Conservation (phyloP, 1,284 basidiomycete genomes). For the Cutaneotrichosporon cavernicola region DNA sequence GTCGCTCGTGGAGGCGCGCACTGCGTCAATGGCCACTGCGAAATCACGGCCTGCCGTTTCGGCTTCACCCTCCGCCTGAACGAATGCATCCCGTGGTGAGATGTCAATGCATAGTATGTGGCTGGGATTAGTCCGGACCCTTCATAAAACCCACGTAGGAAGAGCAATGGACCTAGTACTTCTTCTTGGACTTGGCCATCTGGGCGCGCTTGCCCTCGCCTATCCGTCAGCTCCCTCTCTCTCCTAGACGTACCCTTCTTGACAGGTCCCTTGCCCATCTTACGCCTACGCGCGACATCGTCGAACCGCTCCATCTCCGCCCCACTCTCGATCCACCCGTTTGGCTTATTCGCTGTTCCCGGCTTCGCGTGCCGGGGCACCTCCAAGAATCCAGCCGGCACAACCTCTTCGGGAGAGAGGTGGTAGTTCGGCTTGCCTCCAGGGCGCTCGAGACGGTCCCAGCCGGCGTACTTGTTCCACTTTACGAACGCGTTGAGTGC, state of each 20-base stretch:
- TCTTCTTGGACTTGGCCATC: constrained; percentile 23
- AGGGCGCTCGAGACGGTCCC: constrained; percentile 29
- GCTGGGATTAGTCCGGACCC: neutral
- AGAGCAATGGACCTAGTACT: constrained; percentile 8
- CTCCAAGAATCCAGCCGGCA: constrained; percentile 33
- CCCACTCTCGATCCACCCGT: constrained; percentile 42
- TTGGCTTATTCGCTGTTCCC: constrained; percentile 24
- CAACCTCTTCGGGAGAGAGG: constrained; percentile 23
- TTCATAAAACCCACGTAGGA: neutral
- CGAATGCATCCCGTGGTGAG: neutral
- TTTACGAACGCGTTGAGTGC: constrained; percentile 25
- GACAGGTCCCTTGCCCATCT: constrained; percentile 43
- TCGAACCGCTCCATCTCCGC: constrained; percentile 35
- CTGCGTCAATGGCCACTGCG: neutral
- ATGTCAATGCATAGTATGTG: constrained; percentile 20
- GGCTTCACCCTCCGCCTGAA: neutral
- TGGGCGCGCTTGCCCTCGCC: constrained; percentile 22
- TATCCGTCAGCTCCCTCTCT: constrained; percentile 2
- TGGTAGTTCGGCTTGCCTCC: constrained; percentile 17
- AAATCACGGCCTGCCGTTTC: neutral
- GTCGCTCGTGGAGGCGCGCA: neutral
- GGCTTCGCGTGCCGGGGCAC: constrained; percentile 30
- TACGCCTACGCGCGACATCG: constrained; percentile 35
- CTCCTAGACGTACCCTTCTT: constrained; percentile 46
- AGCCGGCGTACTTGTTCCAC: constrained; percentile 36